Conservation (phyloP, 1,139 yeast genomes). For the Hansenula anomala region DNA sequence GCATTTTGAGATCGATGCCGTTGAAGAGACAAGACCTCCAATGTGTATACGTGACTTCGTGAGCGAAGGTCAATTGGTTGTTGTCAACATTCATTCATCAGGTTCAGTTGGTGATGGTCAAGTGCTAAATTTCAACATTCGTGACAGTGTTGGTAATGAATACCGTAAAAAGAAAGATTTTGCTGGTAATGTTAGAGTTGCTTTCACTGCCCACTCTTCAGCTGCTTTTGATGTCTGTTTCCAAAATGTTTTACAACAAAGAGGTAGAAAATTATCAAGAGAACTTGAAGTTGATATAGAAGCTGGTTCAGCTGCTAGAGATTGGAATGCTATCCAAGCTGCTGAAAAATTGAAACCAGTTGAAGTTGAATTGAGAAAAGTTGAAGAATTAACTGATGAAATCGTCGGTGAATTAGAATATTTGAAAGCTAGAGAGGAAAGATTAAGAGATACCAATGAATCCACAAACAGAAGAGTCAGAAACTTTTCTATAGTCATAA, state of each 20-base stretch:
- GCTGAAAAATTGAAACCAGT: conserved; percentile 89
- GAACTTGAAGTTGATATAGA: conserved; percentile 87
- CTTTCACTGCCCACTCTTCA: conserved; percentile 78
- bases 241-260: conserved; percentile 51
- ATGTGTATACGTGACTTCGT: conserved; percentile 90
- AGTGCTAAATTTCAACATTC: conserved; percentile 53
- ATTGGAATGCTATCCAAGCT: conserved; percentile 94
- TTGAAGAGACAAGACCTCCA: conserved; percentile 36
- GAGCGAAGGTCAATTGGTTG: conserved; percentile 77
- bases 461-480: conserved; percentile 77
- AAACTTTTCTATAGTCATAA: conserved; percentile 69
- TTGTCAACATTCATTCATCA: conserved; percentile 67
- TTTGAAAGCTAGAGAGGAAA: conserved; percentile 80
- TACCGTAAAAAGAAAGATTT: conserved; percentile 61
- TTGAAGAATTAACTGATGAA: conserved; percentile 81
- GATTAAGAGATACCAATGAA: conserved; percentile 94
- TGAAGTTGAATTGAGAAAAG: conserved; percentile 81
- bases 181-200: conserved; percentile 62
- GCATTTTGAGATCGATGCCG: conserved; percentile 33
- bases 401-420: conserved; percentile 74
- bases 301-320: conserved; percentile 95
- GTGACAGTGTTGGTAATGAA: conserved; percentile 68
- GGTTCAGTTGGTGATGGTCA: conserved; percentile 88
- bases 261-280: conserved; percentile 41
- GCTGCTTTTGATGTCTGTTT: conserved; percentile 92